phyloP scores from a whole-genome alignment of 495 filamentous ascomycete genomes.

The Hyaloscypha hepaticicola region DNA sequence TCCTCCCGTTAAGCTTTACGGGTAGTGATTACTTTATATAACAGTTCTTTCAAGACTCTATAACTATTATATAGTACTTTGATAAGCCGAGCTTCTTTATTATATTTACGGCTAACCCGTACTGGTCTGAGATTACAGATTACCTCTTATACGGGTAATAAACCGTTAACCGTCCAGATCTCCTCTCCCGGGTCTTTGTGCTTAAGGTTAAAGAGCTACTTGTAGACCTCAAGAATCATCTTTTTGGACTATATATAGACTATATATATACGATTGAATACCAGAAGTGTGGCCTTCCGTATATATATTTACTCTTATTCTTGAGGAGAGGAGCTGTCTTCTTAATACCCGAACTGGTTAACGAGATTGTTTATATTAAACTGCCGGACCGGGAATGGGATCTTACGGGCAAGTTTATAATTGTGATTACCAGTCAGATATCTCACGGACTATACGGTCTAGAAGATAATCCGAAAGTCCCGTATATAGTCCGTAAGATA shows the following conservation, averaged over 20 bases:
- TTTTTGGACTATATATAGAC: constrained; percentile 16
- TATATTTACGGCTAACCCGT: constrained; percentile 25
- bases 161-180: not conserved
- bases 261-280: constrained; percentile 26
- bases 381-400: too few relatives aligned
- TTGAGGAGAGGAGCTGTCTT: not conserved
- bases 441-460: too few relatives aligned
- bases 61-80: constrained; percentile 12
- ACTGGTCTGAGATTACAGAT: constrained; percentile 18
- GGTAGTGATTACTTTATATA: not conserved
- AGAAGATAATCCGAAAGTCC: constrained; percentile 22
- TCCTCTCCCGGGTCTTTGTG: too few relatives aligned
- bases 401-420: too few relatives aligned
- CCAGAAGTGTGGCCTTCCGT: constrained; percentile 22
- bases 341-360: too few relatives aligned
- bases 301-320: constrained; percentile 19
- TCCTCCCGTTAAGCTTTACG: too few relatives aligned
- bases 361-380: too few relatives aligned
- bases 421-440: too few relatives aligned
- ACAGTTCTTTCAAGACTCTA: constrained; percentile 21
- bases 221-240: constrained; percentile 18
- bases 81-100: constrained; percentile 2
- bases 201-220: constrained; percentile 23
- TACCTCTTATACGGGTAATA: constrained; percentile 15
- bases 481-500: not conserved